These are phyloP conservation scores for Xanthoparmelia taractica DNA, from an alignment of 495 filamentous ascomycete species.

Conservation along the genomic window DNA sequence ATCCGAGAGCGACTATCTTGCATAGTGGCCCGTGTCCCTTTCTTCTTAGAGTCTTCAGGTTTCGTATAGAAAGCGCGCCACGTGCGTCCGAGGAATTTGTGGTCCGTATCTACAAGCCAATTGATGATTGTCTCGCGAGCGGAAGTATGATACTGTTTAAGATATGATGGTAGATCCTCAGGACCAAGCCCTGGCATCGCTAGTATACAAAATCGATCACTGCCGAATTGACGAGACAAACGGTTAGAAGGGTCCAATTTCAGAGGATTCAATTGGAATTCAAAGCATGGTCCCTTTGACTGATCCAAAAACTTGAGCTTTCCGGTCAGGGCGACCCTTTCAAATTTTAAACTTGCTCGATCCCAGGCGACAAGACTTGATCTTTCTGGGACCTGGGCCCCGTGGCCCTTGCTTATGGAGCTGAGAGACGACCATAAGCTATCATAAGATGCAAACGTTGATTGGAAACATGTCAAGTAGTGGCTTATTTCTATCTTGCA, in stretches of 20 bases:
- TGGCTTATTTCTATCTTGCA: slow-evolving; percentile 33
- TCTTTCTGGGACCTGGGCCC: slow-evolving; percentile 34
- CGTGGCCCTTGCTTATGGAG: slow-evolving; percentile 29
- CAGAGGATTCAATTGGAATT: slow-evolving; percentile 37
- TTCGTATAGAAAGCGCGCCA: slow-evolving; percentile 46
- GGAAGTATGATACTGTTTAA: slow-evolving; percentile 28
- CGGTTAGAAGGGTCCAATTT: slow-evolving; percentile 41
- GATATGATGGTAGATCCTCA: slow-evolving; percentile 33
- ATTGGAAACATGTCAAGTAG: slow-evolving; percentile 27
- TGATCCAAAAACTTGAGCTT: slow-evolving; percentile 36
- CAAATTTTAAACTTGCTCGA: slow-evolving; percentile 34
- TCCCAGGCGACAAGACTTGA: slow-evolving; percentile 39
- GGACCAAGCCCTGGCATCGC: slow-evolving; percentile 34
- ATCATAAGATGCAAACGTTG: slow-evolving; percentile 30
- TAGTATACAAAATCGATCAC: slow-evolving; percentile 41
- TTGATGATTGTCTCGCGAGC: slow-evolving; percentile 34
- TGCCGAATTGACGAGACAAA: slow-evolving; percentile 43
- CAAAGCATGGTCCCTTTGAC: slow-evolving; percentile 35
- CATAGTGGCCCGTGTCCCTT: slow-evolving; percentile 20
- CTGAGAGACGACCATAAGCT: slow-evolving; percentile 38
- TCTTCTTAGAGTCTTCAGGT: slow-evolving; percentile 34
- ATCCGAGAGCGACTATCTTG: slow-evolving; percentile 32
- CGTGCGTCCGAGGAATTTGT: slow-evolving; percentile 37
- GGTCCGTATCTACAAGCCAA: slow-evolving; percentile 39
- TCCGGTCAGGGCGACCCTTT: slow-evolving; percentile 39